A percentile compares a stretch with the other conserved stretches of the same genome.
Conservation (phyloP, 331 rosid genomes). For the Arachis monticola region DNA sequence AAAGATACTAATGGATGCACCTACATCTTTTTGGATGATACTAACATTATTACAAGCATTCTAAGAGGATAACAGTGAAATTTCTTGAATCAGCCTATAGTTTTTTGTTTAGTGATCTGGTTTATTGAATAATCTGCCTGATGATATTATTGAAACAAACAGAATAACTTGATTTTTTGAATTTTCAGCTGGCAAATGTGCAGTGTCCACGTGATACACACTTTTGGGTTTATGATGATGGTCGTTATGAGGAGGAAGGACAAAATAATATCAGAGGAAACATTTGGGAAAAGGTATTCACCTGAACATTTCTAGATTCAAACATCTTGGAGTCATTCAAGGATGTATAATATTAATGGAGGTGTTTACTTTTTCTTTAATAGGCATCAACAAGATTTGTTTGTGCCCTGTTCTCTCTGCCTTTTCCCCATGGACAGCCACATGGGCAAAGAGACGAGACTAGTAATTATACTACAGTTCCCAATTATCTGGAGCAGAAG, state of each 20-base stretch:
- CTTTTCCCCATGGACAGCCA: conserved; percentile 83
- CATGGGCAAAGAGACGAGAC: conserved; percentile 80
- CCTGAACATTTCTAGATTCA: conserved; percentile 32
- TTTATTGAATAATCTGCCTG: conserved; percentile 5
- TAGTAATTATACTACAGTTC: conserved; percentile 83
- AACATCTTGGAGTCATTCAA: conserved; percentile 2
- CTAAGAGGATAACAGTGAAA: conserved; percentile 2
- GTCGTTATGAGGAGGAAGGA: conserved; percentile 99
- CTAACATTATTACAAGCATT: not conserved
- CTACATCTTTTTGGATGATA: conserved; percentile 5
- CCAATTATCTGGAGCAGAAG: conserved; percentile 88
- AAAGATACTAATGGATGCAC: not conserved
- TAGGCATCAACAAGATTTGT: conserved; percentile 91
- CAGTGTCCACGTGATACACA: conserved; percentile 99
- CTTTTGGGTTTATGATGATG: conserved; percentile 99
- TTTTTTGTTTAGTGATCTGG: conserved; percentile 10
- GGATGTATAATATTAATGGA: conserved; percentile 38
- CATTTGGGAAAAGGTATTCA: conserved; percentile 95
- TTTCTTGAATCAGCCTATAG: conserved; percentile 11
- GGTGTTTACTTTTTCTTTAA: conserved; percentile 45
- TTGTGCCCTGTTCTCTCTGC: conserved; percentile 79
- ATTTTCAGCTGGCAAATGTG: conserved; percentile 90
- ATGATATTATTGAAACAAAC: conserved; percentile 19
- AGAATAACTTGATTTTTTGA: conserved; percentile 39
- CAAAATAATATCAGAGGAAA: conserved; percentile 98